A percentile compares a stretch with the other conserved stretches of the same genome.
phyloP scores from a whole-genome alignment of 1,139 yeast genomes.

The Hansenula lynferdii region DNA sequence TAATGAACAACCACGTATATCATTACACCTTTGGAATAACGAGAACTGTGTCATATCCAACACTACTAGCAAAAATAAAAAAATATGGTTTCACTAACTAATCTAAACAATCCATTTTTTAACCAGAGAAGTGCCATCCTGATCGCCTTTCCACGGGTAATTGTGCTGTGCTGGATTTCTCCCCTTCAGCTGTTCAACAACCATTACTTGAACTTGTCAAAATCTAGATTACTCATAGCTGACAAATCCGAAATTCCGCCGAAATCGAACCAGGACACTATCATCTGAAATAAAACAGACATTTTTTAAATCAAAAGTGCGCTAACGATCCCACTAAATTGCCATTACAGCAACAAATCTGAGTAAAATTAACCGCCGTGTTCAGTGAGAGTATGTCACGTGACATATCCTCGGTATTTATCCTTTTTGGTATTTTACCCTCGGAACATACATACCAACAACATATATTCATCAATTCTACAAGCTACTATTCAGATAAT shows the following conservation, averaged over 20 bases:
- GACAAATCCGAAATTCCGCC: slow-evolving; percentile 26
- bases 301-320: slow-evolving; percentile 25
- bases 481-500: too few species aligned
- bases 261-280: slow-evolving; percentile 38
- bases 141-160: slow-evolving; percentile 38
- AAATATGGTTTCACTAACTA: slow-evolving; percentile 23
- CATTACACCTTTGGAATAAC: not conserved
- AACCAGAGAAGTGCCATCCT: slow-evolving; percentile 31
- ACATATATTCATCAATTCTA: too few species aligned
- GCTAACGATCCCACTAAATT: slow-evolving; percentile 30
- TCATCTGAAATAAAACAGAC: slow-evolving; percentile 22
- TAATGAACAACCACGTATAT: not conserved
- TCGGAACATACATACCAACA: too few species aligned
- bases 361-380: not conserved
- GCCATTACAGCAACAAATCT: slow-evolving; percentile 31
- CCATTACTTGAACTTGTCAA: slow-evolving; percentile 23
- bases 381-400: too few species aligned
- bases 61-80: slow-evolving; percentile 3
- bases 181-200: slow-evolving; percentile 35
- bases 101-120: slow-evolving; percentile 9
- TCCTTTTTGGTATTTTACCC: not conserved
- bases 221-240: slow-evolving; percentile 29
- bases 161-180: slow-evolving; percentile 38
- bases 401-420: not conserved
- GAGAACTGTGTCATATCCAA: too few species aligned